These are phyloP conservation scores for Cutaneotrichosporon cavernicola DNA, from an alignment of 1,284 basidiomycete species.

Conservation along the genomic window DNA sequence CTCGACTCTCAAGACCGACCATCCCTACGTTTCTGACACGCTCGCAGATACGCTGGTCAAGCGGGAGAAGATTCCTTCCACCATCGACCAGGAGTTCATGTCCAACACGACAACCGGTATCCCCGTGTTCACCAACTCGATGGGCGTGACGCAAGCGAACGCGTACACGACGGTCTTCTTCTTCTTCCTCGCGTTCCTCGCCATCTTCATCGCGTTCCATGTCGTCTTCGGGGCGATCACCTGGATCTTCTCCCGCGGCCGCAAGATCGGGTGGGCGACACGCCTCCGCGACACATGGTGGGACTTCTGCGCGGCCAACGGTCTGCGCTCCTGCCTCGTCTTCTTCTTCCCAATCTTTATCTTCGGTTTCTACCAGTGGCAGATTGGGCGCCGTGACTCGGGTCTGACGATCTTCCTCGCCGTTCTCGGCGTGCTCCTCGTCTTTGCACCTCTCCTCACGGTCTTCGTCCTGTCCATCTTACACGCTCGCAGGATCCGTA, in stretches of 20 bases:
- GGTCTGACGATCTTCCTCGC: slow-evolving; percentile 71
- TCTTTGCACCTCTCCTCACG: slow-evolving; percentile 59
- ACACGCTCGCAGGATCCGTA: slow-evolving; percentile 36
- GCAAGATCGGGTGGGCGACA: slow-evolving; percentile 37
- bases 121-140: slow-evolving; percentile 72
- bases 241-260: slow-evolving; percentile 34
- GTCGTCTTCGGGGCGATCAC: slow-evolving; percentile 59
- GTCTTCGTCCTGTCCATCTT: slow-evolving; percentile 40
- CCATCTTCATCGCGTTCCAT: slow-evolving; percentile 60
- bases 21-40: background rate
- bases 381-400: slow-evolving; percentile 67
- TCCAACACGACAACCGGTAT: slow-evolving; percentile 65
- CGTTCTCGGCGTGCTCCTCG: slow-evolving; percentile 60
- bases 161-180: slow-evolving; percentile 81
- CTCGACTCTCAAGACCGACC: background rate
- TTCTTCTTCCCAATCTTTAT: slow-evolving; percentile 67
- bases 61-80: slow-evolving; percentile 61
- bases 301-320: slow-evolving; percentile 51
- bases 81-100: slow-evolving; percentile 57
- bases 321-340: slow-evolving; percentile 59
- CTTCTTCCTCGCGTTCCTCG: slow-evolving; percentile 63
- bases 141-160: slow-evolving; percentile 73
- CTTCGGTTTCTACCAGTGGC: slow-evolving; percentile 85
- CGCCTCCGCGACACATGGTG: slow-evolving; percentile 58
- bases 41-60: background rate